phyloP scores from a whole-genome alignment of 176 grass and related monocot species.

The Raddia distichophylla region DNA sequence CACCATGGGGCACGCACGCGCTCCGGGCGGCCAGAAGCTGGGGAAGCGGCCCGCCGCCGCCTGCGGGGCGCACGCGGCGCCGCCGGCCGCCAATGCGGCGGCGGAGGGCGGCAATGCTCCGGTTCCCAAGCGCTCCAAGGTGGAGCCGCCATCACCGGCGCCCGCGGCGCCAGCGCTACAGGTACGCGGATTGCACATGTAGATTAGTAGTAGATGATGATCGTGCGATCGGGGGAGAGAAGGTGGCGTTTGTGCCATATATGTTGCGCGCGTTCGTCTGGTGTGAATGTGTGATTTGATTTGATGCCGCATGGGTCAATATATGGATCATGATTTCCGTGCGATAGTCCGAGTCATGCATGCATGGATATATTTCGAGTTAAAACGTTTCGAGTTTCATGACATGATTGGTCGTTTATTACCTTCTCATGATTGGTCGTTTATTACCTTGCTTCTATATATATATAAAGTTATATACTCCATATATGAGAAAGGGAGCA shows the following conservation, averaged over 20 bases:
- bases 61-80: neutral
- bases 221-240: neutral
- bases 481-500: neutral
- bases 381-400: neutral
- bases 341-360: neutral
- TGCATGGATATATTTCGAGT: neutral
- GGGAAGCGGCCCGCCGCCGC: too few species aligned
- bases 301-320: neutral
- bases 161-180: neutral
- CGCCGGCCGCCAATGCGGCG: constrained; percentile 18
- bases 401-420: neutral
- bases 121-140: constrained; percentile 22
- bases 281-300: neutral
- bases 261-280: neutral
- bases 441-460: neutral
- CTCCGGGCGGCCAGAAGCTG: too few species aligned
- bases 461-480: neutral
- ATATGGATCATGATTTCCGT: neutral
- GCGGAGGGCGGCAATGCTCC: neutral
- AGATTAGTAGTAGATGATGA: neutral
- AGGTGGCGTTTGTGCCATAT: neutral
- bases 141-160: neutral
- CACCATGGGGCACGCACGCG: too few species aligned
- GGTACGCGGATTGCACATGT: neutral
- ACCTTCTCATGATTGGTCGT: neutral